Percentiles rank a stretch among this genome's conserved stretches.
Evolutionary conservation across 768 basidiomycete species (phyloP).

Genomic region (Tremella mesenterica): DNA sequence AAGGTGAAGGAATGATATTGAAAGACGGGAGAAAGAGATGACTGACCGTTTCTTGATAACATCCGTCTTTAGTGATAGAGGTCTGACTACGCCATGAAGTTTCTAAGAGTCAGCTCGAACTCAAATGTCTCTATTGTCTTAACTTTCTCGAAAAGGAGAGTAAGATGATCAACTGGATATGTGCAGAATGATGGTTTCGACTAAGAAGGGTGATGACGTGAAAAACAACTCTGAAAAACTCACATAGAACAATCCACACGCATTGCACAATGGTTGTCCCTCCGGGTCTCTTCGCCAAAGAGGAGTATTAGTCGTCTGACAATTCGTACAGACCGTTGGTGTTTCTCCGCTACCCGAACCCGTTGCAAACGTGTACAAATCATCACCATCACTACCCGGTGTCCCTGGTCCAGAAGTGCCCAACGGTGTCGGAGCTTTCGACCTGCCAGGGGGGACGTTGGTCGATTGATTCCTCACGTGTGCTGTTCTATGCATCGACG

Average conservation of each 20-base stretch:
- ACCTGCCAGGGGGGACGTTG: no score
- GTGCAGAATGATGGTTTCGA: no score
- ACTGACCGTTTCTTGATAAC: constrained; percentile 75
- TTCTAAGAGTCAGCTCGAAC: constrained; percentile 52
- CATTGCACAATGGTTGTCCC: constrained; percentile 52
- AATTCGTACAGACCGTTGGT: constrained; percentile 85
- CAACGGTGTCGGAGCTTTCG: constrained; percentile 1
- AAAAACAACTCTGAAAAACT: constrained; percentile 48
- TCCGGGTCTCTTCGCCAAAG: constrained; percentile 49
- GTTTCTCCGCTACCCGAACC: constrained; percentile 39
- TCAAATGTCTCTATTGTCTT: not conserved
- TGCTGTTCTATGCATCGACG: constrained; percentile 4
- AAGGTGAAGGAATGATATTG: no score
- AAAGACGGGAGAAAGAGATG: no score
- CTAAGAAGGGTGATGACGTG: no score
- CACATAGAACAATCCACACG: constrained; percentile 87
- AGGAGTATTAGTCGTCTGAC: constrained; percentile 84
- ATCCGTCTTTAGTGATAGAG: constrained; percentile 89
- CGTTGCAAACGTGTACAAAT: constrained; percentile 55
- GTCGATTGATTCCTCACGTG: constrained; percentile 17
- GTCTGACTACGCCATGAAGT: constrained; percentile 89
- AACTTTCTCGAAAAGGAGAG: no score
- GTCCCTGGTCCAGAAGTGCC: constrained; percentile 11
- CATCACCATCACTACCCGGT: constrained; percentile 16
- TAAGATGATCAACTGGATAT: no score